Conservation (phyloP, 768 basidiomycete species). For the Kwoniella botswanensis region DNA sequence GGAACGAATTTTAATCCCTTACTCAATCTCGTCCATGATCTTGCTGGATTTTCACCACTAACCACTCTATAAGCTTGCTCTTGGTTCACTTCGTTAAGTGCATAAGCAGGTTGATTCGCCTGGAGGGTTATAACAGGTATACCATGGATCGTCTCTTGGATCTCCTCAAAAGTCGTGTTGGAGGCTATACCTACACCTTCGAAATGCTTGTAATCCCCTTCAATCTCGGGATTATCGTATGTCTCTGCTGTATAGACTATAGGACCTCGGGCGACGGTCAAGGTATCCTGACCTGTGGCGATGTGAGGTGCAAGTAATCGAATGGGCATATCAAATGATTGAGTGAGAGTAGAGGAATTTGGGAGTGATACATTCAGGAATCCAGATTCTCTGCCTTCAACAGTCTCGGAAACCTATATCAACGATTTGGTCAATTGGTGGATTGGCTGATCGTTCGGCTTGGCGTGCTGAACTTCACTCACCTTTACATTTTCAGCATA, state of each 20-base stretch:
- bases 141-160: slow-evolving; percentile 25
- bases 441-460: no score
- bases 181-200: slow-evolving; percentile 32
- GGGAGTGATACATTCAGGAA: neutral
- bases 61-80: slow-evolving; percentile 15
- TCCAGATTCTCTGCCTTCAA: neutral
- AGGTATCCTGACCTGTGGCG: slow-evolving; percentile 31
- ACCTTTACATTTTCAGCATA: slow-evolving; percentile 39
- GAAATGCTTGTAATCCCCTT: slow-evolving; percentile 35
- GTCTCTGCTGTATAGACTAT: slow-evolving; percentile 45
- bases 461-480: slow-evolving; percentile 6
- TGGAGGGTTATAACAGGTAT: slow-evolving; percentile 23
- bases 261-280: slow-evolving; percentile 42
- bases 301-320: slow-evolving; percentile 37
- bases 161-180: slow-evolving; percentile 25
- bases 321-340: slow-evolving; percentile 33
- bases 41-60: slow-evolving; percentile 11
- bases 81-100: slow-evolving; percentile 2
- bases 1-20: slow-evolving; percentile 33
- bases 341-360: neutral
- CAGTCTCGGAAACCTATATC: neutral
- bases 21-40: slow-evolving; percentile 31
- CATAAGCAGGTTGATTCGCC: neutral
- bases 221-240: slow-evolving; percentile 35
- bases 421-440: neutral